These are phyloP conservation scores for Geotrichum klebahnii DNA, from an alignment of 1,139 yeast genomes.

Conservation along the genomic window DNA sequence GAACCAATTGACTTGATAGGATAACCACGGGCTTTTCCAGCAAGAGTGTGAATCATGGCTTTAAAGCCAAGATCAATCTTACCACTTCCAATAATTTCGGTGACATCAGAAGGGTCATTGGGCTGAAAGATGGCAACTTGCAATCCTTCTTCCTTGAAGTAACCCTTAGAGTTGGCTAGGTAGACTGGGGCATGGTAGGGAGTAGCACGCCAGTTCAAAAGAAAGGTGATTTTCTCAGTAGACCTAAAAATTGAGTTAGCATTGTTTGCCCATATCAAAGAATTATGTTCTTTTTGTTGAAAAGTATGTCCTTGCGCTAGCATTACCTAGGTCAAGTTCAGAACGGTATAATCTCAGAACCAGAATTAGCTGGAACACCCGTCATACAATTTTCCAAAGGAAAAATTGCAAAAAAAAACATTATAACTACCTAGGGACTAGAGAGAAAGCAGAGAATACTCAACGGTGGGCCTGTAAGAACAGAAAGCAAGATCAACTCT, in stretches of 20 bases:
- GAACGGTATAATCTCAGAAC: slow-evolving; percentile 27
- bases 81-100: slow-evolving; percentile 55
- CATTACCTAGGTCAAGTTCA: slow-evolving; percentile 22
- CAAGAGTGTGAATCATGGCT: slow-evolving; percentile 59
- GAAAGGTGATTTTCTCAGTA: slow-evolving; percentile 50
- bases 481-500: too few relatives aligned
- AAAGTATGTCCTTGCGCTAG: slow-evolving; percentile 25
- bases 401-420: slow-evolving; percentile 5
- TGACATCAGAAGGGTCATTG: slow-evolving; percentile 56
- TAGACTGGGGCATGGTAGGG: slow-evolving; percentile 56
- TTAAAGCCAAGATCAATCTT: slow-evolving; percentile 57
- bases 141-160: slow-evolving; percentile 49
- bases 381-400: slow-evolving; percentile 11
- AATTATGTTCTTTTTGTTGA: slow-evolving; percentile 1
- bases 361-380: slow-evolving; percentile 10
- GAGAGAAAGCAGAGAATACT: too few relatives aligned
- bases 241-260: slow-evolving; percentile 24
- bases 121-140: slow-evolving; percentile 55
- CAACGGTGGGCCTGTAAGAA: too few relatives aligned
- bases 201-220: slow-evolving; percentile 55
- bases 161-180: slow-evolving; percentile 51
- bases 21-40: slow-evolving; percentile 55
- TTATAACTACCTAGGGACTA: slow-evolving; percentile 2
- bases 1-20: slow-evolving; percentile 57
- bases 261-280: not conserved